Evolutionary conservation across 345 rosid genomes (phyloP), one percentile per base, ranked within the genome.

Genomic region (Brassica nigra): DNA sequence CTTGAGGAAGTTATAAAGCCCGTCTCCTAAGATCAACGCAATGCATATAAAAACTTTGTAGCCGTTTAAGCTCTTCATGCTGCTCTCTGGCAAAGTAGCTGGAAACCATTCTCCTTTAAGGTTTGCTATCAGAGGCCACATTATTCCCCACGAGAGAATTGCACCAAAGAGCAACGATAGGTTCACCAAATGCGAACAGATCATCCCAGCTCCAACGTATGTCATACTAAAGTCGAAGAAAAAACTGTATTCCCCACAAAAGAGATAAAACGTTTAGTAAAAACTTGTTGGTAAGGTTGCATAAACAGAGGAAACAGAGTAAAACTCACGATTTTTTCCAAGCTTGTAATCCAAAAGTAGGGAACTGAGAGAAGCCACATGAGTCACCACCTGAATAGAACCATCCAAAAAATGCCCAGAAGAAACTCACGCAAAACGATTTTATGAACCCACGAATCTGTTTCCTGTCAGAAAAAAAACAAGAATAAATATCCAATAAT

Each of bases 191-290:
- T 95, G 97, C n/a, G 98, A 90, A 78, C 99, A 95, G 30, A 94
- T 94, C 98, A 94, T 94, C 66, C 98, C 98, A 12, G 96, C 98
- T 70, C 98, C 97, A 11, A 94, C 67, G 67, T 94, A 94, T 70
- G 97, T 92, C 94, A 83, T 84, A 75, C 95, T 90, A 80, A 92
- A 92, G 81, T 92, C 95, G 34, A 92, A 94, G 91, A 87, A 94
- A 78, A 94, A 94, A 77, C 98, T 94, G 93, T 84, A 70, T 79
- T 77, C 70, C 70, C 57, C 31, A 44, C 66, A 77, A 77, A 66
- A 16, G 18, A 75, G 20, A 62, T 1, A 29, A 52, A 62, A 75
- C 12, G 8, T 44, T 66, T 68, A 30, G 4, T 30, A 30, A 5
- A 18, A 18, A 18, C 2, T 36, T 10, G 23, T 44, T 10, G 23